Evolutionary conservation across 306 rosid genomes (phyloP), one percentile per base, ranked within the genome.

Genomic region (Acacia confusa): DNA sequence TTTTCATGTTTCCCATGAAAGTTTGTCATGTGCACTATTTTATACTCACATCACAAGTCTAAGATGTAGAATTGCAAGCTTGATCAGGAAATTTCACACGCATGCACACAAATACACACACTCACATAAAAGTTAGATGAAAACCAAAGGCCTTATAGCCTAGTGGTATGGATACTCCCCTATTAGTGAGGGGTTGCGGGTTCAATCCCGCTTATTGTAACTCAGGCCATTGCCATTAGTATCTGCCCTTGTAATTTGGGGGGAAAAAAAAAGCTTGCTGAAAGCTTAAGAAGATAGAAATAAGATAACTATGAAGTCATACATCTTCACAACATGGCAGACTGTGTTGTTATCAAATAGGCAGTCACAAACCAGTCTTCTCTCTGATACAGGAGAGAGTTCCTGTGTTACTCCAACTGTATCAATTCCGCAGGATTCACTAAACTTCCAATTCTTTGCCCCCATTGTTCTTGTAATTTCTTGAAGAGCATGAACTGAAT

Each of bases 301-400:
- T 36, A 71, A 84, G 30, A 78, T 80, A 85, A 76, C 48, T 78
- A 81, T 72, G 79, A 63, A 82, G 77, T 44, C 64, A n/a, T 90
- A 92, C 94, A 93, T 86, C 44, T 9, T 87, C 74, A 83, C 72
- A 30, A 89, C 90, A 67, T 93, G 97, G 79, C 97, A 91, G 85
- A 63, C 78, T 38, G 82, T 79, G 36, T 15, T 64, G 65, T 82
- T 86, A 75, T 85, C 89, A 30, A 65, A 20, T 52, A 15, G 15
- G 87, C 92, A 91, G 40, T 91, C 88, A 80, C 96, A 93, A 60
- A 0, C 50, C 65, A 93, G 78, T 36, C 22, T 83, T 24, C 70
- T 50, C 11, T 82, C 71, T 45, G 95, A 41, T 82, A 61, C 82
- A 48, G 32, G 40, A 0, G 90, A 89, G 45, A 82, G 72, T 65